Base-by-base conservation (phyloP, 148 eudicot genomes). In the Chenopodium berlandieri region DNA sequence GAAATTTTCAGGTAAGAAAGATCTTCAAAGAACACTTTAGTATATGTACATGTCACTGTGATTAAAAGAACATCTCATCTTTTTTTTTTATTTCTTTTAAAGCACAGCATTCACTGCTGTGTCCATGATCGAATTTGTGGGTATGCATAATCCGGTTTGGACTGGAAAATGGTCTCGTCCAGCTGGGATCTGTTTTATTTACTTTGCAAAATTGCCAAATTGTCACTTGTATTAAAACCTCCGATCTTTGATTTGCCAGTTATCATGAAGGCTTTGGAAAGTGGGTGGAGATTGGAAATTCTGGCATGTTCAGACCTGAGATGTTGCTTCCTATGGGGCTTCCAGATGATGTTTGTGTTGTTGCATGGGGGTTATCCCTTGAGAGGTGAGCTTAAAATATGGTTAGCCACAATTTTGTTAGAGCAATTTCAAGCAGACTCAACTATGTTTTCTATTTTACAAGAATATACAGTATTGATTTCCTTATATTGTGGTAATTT, bases 281-380 rank as follows among this genome's bases (percentile, higher is more conserved):
- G 85, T 94, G 98, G 98, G 96, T 94, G 44, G 98, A 94, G 88
- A 86, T 94, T 17, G 98, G 98, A 69, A 94, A 94, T 85, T 94
- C 98, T 4, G 98, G 98, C 46, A 91, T 94, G 98, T 94, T 94
- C 75, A 90, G 98, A 87, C 97, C 98, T 12, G 98, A 94, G 83
- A 94, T 94, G 98, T 80, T 96, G 83, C 99, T 81, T 37, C 99
- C 98, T 3, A 96, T 96, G 99, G 97, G 97, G 19, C 97, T 96
- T 48, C 98, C 98, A 0, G 97, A 96, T 82, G 99, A 96, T 89
- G 99, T 90, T 67, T 87, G 89, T 79, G 99, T 96, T 30, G 92
- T 96, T 80, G 99, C 99, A 23, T 96, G 99, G 99, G 99, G 98
- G 16, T 90, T 96, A 71, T 96, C 97, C 54, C 93, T 96, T 20